These are phyloP conservation scores for Escallonia herrerae DNA, from an alignment of 129 eudicot genomes.

Conservation along the genomic window DNA sequence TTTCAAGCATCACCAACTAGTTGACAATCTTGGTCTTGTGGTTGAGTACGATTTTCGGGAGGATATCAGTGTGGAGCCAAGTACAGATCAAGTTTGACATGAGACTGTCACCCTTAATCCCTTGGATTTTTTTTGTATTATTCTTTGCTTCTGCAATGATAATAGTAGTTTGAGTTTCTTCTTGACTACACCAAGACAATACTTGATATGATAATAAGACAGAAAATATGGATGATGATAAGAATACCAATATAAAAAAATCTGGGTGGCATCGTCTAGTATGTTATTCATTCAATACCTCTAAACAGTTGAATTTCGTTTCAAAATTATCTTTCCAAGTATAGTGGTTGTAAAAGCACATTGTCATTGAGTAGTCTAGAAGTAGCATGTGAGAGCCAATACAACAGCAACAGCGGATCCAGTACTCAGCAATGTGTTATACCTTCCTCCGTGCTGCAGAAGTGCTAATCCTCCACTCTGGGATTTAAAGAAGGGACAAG, in stretches of 20 bases:
- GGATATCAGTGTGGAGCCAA: constrained; percentile 23
- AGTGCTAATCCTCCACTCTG: constrained; percentile 58
- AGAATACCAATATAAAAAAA: neutral
- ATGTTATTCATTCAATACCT: constrained; percentile 16
- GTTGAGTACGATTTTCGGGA: constrained; percentile 72
- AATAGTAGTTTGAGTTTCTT: neutral
- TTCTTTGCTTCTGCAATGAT: neutral
- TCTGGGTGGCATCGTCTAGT: neutral
- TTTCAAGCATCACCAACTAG: constrained; percentile 66
- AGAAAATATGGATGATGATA: neutral
- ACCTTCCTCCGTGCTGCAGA: constrained; percentile 35
- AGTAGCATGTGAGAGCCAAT: constrained; percentile 34
- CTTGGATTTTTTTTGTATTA: neutral
- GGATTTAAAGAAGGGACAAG: constrained; percentile 10
- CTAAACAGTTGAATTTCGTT: constrained; percentile 13
- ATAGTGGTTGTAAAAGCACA: neutral
- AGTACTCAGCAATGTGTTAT: constrained; percentile 21
- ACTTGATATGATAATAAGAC: neutral
- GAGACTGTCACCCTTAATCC: neutral
- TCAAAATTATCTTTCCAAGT: constrained; percentile 8
- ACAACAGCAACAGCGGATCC: constrained; percentile 42
- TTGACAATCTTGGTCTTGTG: constrained; percentile 86
- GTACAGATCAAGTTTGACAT: constrained; percentile 26
- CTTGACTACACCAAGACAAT: neutral
- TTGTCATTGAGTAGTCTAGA: too few species aligned